Conservation (phyloP, 148 eudicot species). For the Salicornia ramosissima region DNA sequence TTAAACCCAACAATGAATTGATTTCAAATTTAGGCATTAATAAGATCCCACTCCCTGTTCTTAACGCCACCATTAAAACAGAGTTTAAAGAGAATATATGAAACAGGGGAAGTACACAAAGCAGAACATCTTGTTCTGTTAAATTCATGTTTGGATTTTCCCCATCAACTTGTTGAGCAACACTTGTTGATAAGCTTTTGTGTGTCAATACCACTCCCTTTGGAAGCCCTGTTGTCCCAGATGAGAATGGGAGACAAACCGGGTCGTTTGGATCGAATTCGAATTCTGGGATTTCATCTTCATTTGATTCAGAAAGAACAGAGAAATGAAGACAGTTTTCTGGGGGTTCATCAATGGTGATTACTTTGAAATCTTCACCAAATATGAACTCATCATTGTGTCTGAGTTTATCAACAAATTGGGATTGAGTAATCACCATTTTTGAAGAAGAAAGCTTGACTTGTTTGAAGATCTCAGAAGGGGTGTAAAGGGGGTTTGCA, state of each 20-base stretch:
- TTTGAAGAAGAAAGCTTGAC: conserved; percentile 38
- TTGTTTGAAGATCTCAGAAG: conserved; percentile 61
- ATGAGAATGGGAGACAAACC: conserved; percentile 80
- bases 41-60: conserved; percentile 61
- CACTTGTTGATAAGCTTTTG: conserved; percentile 67
- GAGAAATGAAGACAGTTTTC: conserved; percentile 54
- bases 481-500: conserved; percentile 72
- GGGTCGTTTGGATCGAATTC: conserved; percentile 49
- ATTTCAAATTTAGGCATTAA: conserved; percentile 76
- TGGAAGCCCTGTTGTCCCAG: conserved; percentile 86
- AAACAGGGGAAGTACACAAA: conserved; percentile 73
- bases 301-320: conserved; percentile 31
- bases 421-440: conserved; percentile 53
- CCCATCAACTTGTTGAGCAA: conserved; percentile 87
- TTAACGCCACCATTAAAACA: conserved; percentile 51
- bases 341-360: conserved; percentile 51
- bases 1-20: conserved; percentile 35
- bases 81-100: conserved; percentile 80
- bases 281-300: conserved; percentile 30
- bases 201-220: conserved; percentile 88
- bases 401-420: conserved; percentile 56
- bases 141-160: conserved; percentile 71
- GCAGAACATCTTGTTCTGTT: conserved; percentile 53
- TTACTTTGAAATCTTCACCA: conserved; percentile 38
- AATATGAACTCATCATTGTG: conserved; percentile 20